phyloP scores from a whole-genome alignment of 768 basidiomycete species.

The Chalciporus sphaerocephalus region DNA sequence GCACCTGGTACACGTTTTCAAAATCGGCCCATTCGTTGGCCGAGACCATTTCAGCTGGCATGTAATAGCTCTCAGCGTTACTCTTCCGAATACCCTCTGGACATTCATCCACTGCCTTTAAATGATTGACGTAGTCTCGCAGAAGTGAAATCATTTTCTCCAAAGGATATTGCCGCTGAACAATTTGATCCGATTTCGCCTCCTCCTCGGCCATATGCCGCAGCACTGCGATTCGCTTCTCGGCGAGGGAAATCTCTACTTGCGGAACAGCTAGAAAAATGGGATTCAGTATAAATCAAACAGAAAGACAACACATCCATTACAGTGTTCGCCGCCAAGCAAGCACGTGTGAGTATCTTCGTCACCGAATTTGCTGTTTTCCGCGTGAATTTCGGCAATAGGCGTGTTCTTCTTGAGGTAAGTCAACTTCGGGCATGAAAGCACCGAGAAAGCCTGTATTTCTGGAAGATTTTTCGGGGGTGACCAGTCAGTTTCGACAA shows the following conservation, averaged over 20 bases:
- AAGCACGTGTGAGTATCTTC: constrained; percentile 82
- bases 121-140: constrained; percentile 54
- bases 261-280: constrained; percentile 49
- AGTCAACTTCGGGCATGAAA: constrained; percentile 76
- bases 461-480: constrained; percentile 46
- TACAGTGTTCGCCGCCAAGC: constrained; percentile 68
- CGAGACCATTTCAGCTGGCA: constrained; percentile 64
- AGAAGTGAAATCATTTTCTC: constrained; percentile 57
- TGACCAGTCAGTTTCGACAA: constrained; percentile 70
- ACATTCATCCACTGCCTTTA: constrained; percentile 43
- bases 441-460: constrained; percentile 66
- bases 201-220: constrained; percentile 17
- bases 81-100: constrained; percentile 30
- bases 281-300: constrained; percentile 4
- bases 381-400: constrained; percentile 36
- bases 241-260: constrained; percentile 60
- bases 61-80: constrained; percentile 49
- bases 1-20: constrained; percentile 87
- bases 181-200: constrained; percentile 1
- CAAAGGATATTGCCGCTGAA: constrained; percentile 25
- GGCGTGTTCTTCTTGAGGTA: constrained; percentile 66
- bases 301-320: constrained; percentile 23
- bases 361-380: constrained; percentile 75
- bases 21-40: constrained; percentile 75
- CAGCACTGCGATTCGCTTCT: constrained; percentile 51